These are phyloP conservation scores for Crithidia bombi DNA, from an alignment of 208 protist species.

Conservation along the genomic window DNA sequence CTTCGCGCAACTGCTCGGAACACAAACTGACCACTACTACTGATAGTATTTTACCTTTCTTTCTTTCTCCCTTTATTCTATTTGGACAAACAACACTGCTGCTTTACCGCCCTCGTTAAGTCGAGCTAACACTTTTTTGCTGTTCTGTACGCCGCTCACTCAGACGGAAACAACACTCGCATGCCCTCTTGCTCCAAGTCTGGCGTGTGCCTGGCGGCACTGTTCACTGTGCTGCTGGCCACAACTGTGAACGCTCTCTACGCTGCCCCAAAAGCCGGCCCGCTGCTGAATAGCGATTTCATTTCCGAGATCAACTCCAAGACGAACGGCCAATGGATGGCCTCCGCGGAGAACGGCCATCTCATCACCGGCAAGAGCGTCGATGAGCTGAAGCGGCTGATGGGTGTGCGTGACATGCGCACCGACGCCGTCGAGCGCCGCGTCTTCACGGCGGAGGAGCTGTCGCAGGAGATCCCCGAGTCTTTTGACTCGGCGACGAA, in stretches of 20 bases:
- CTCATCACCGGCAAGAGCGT: constrained; percentile 42
- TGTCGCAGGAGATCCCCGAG: constrained; percentile 44
- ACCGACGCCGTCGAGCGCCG: constrained; percentile 35
- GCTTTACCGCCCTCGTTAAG: no score
- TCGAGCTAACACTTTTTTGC: constrained; percentile 8
- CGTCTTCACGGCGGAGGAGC: constrained; percentile 58
- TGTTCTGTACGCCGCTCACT: constrained; percentile 3
- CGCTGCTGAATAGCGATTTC: constrained; percentile 36
- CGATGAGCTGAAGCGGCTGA: constrained; percentile 46
- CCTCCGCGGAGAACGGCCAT: constrained; percentile 50
- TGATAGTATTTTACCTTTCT: no score
- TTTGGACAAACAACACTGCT: no score
- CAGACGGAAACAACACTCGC: not conserved
- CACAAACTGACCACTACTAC: no score
- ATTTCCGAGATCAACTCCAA: constrained; percentile 44
- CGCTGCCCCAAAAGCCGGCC: constrained; percentile 8
- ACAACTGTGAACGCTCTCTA: constrained; percentile 32
- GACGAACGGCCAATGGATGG: constrained; percentile 60
- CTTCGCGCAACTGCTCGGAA: no score
- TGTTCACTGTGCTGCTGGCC: constrained; percentile 35
- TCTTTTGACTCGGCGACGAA: constrained; percentile 63
- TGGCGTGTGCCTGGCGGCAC: constrained; percentile 22
- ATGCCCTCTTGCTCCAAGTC: constrained; percentile 28
- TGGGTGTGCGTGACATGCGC: constrained; percentile 44
- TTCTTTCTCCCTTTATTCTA: constrained; percentile 1